phyloP scores from a whole-genome alignment of 2,329 filamentous ascomycete genomes.

The Apiospora arundinis region DNA sequence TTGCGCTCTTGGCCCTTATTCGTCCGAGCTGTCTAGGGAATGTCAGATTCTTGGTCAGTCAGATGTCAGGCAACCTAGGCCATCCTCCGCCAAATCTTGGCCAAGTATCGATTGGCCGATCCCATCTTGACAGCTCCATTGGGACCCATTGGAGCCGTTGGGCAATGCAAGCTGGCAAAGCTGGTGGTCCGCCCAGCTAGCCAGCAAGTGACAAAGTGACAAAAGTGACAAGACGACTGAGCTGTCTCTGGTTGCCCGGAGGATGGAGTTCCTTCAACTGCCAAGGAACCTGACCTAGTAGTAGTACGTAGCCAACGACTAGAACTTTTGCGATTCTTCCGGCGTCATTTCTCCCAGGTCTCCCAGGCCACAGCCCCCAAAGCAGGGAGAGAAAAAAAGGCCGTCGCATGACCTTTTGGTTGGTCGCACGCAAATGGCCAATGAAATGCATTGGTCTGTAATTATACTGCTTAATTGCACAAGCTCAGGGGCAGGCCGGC shows the following conservation, averaged over 20 bases:
- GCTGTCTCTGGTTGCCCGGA: slow-evolving; percentile 7
- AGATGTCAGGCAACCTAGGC: slow-evolving; percentile 9
- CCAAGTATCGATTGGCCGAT: neutral
- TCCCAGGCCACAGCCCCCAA: neutral
- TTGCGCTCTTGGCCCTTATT: neutral
- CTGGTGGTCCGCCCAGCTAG: neutral
- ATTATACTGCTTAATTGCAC: slow-evolving; percentile 6
- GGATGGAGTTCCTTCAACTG: neutral
- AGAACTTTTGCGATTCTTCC: neutral
- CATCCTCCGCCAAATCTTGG: slow-evolving; percentile 2
- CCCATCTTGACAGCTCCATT: slow-evolving; percentile 9
- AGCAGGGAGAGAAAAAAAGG: neutral
- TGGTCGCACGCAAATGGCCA: neutral
- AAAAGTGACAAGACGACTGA: neutral
- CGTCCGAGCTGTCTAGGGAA: neutral
- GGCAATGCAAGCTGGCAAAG: neutral
- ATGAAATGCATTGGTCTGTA: neutral
- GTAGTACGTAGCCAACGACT: neutral
- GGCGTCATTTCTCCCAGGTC: neutral
- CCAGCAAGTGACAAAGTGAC: neutral
- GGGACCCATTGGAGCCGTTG: neutral
- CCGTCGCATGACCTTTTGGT: slow-evolving; percentile 5
- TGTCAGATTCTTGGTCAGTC: slow-evolving; percentile 11
- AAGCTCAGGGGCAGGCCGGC: neutral
- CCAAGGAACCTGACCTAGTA: neutral